phyloP scores from a whole-genome alignment of 2,329 filamentous ascomycete genomes.

The Penicillium janthinellum region DNA sequence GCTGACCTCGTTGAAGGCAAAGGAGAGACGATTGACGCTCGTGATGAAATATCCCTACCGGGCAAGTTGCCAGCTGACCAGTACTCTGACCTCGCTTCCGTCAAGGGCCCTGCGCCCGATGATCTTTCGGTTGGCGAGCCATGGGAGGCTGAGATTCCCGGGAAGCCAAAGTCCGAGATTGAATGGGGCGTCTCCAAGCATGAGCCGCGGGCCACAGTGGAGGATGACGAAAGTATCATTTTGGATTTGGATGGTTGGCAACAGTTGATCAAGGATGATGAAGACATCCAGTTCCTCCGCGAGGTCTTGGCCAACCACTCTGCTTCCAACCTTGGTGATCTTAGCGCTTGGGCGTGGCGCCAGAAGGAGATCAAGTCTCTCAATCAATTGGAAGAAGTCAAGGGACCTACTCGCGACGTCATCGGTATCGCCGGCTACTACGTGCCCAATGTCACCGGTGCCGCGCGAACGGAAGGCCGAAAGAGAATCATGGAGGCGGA shows the following conservation, averaged over 20 bases:
- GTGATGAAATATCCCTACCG: conserved; percentile 5
- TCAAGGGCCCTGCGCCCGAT: conserved; percentile 11
- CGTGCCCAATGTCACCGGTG: conserved; percentile 80
- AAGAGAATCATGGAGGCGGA: conserved; percentile 96
- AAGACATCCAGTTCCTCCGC: conserved; percentile 62
- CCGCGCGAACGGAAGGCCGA: conserved; percentile 86
- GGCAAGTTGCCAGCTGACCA: conserved; percentile 5
- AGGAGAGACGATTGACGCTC: not conserved
- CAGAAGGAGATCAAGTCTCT: conserved; percentile 72
- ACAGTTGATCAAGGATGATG: conserved; percentile 67
- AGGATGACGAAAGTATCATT: conserved; percentile 64
- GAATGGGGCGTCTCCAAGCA: conserved; percentile 63
- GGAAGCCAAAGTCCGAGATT: conserved; percentile 52
- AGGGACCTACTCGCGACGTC: conserved; percentile 55
- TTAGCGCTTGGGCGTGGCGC: conserved; percentile 68
- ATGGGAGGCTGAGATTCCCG: conserved; percentile 27
- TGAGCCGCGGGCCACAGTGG: conserved; percentile 63
- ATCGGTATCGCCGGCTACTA: conserved; percentile 70
- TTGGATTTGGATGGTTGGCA: conserved; percentile 74
- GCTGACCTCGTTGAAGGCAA: conserved; percentile 7
- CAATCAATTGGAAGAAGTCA: conserved; percentile 60
- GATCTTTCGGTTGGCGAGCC: conserved; percentile 29
- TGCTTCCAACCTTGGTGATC: conserved; percentile 57
- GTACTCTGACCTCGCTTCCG: not conserved
- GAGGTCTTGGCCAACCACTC: conserved; percentile 52